Evolutionary conservation across 768 basidiomycete genomes (phyloP), one percentile per base, ranked within the genome.

Genomic region (Pleurotus pulmonarius): DNA sequence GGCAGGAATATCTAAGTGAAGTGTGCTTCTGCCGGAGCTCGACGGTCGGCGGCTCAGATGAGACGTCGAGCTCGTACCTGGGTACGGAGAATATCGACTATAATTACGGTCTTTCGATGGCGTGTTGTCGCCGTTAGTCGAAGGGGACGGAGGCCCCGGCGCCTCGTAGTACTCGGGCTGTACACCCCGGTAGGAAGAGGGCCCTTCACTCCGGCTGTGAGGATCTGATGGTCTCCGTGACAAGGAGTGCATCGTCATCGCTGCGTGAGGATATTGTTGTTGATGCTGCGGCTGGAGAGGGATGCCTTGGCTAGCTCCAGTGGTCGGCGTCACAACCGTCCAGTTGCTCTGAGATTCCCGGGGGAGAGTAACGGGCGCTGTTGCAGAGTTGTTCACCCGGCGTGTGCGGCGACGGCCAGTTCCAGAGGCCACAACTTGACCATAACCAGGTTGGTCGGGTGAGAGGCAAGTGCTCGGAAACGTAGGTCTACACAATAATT

Each of bases 391-490:
- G 15, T 79, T 76, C 29, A 72, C 75, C 56, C 85, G 79, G 37
- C 86, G 79, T 18, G 81, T 70, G 45, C 87, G 79, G 48, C 88
- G 81, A 58, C 86, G 79, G n/a, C 78, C 80, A 24, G 81, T 73
- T 29, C 80, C 76, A 26, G 75, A 77, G 44, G 85, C 75, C 15
- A 92, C 83, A 46, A 94, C 86, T 66, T 93, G 91, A 20, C 92
- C 92, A 68, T 86, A 94, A 6, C 92, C 92, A 34, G 90, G 83
- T 60, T 92, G 89, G 68, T 91, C 90, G 49, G 92, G 92, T 1
- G 90, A 83, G 51, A 94, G 74, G 67, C 92, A 94, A 25, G 88
- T 90, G 54, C 77, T 82, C 5, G 92, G 91, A 66, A 94, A 94
- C 46, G 83, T 90, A 20, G 92, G 92, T 0, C 92, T 92, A 65